Evolutionary conservation across 352 stramenopile species (phyloP).

Genomic region (Thalassiosira delicatula): DNA sequence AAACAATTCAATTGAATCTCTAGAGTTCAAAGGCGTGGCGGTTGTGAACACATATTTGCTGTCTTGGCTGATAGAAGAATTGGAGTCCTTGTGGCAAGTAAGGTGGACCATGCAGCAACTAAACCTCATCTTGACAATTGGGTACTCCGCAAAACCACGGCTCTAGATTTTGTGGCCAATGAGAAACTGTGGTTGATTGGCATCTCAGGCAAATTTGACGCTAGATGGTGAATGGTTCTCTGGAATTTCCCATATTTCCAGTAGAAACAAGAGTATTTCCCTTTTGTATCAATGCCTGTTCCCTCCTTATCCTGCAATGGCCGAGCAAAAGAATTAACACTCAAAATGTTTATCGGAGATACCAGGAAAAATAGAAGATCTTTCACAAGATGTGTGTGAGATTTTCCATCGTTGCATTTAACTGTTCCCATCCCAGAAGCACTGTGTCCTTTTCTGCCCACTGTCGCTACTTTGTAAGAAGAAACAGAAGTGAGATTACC

Average conservation of each 20-base stretch:
- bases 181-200: slow-evolving; percentile 22
- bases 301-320: slow-evolving; percentile 16
- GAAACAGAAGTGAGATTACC: neutral
- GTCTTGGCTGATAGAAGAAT: too few relatives aligned
- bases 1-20: slow-evolving; percentile 2
- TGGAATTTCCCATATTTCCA: neutral
- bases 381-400: neutral
- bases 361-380: slow-evolving; percentile 25
- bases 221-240: slow-evolving; percentile 5
- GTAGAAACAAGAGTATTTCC: slow-evolving; percentile 11
- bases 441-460: neutral
- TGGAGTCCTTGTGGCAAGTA: too few relatives aligned
- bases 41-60: too few relatives aligned
- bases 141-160: too few relatives aligned
- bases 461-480: slow-evolving; percentile 22
- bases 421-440: slow-evolving; percentile 24
- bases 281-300: slow-evolving; percentile 20
- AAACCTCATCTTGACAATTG: too few relatives aligned
- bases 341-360: slow-evolving; percentile 35
- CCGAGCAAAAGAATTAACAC: slow-evolving; percentile 18
- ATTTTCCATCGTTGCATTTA: slow-evolving; percentile 13
- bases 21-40: too few relatives aligned
- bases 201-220: slow-evolving; percentile 29
- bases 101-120: too few relatives aligned
- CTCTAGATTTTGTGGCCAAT: too few relatives aligned